These are phyloP conservation scores for Halenospora varia DNA, from an alignment of 495 filamentous ascomycete genomes.

Conservation along the genomic window DNA sequence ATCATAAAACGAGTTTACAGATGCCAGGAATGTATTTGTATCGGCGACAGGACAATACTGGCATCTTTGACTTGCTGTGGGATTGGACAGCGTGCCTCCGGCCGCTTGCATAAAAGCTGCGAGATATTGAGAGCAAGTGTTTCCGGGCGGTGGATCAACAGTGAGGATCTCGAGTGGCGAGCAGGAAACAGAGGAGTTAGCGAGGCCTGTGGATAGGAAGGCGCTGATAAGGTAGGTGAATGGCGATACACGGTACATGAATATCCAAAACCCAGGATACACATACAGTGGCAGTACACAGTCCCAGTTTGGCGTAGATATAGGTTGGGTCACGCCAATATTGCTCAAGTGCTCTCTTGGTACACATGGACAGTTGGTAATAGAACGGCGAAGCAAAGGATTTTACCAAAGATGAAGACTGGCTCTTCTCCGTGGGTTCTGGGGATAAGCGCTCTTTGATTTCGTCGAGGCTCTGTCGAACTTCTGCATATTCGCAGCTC, in stretches of 20 bases:
- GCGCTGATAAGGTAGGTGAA: slow-evolving; percentile 57
- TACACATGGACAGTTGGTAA: background rate
- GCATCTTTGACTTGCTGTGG: slow-evolving; percentile 47
- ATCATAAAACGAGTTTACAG: slow-evolving; percentile 41
- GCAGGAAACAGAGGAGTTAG: slow-evolving; percentile 44
- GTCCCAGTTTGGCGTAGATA: background rate
- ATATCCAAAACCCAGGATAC: slow-evolving; percentile 74
- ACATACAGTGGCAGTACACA: slow-evolving; percentile 15
- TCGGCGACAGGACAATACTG: slow-evolving; percentile 51
- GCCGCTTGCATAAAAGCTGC: slow-evolving; percentile 35
- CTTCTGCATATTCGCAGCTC: slow-evolving; percentile 32
- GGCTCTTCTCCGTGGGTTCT: background rate
- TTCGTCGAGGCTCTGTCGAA: slow-evolving; percentile 42
- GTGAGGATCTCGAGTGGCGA: slow-evolving; percentile 52
- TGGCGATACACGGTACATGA: slow-evolving; percentile 75
- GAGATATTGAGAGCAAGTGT: slow-evolving; percentile 55
- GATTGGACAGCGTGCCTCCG: slow-evolving; percentile 50
- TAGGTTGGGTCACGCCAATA: background rate
- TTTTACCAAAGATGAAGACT: background rate
- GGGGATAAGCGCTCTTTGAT: slow-evolving; percentile 26
- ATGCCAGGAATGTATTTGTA: slow-evolving; percentile 59
- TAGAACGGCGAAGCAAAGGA: background rate
- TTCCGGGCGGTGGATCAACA: slow-evolving; percentile 44
- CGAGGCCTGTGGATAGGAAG: slow-evolving; percentile 41
- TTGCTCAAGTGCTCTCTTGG: background rate